Base-by-base conservation (phyloP, 805 yeast species). In the Ogataea pini region DNA sequence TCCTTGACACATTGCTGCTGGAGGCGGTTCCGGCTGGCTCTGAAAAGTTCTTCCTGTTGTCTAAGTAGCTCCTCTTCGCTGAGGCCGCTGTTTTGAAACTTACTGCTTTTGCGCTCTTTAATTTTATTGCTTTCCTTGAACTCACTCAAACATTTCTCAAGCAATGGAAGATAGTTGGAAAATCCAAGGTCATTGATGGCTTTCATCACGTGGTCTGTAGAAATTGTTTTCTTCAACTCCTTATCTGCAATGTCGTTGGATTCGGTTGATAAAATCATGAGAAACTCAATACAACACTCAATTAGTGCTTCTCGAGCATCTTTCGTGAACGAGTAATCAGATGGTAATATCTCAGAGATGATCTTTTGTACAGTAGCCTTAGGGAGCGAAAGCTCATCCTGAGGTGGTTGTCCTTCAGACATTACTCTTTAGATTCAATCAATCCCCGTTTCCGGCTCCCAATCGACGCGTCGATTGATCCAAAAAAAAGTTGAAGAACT, bases 171-270 rank as follows among this genome's bases (percentile, higher is more conserved):
- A 65, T 92, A 94, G 50, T 88, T 90, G 24, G 77, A 77, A 67
- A 89, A 94, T 22, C 96, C 99, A 47, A 94, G 74, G 60, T 87
- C 96, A 52, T 80, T 83, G 38, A 94, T 71, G 0, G 98, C 97
- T 61, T 85, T 86, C 54, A 92, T 78, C 32, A 94, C 97, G 64
- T 94, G 99, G 65, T 94, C 99, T 1, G 96, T 86, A 0, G 97
- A 96, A 37, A 94, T 94, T 2, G 99, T 94, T 69, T 94, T 94
- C 68, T 94, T 94, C 46, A 95, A 83, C 64, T 94, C 99, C 59
- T 86, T 86, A 59, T 94, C 98, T 1, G 98, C 98, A 56, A 94
- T 90, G 53, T 94, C 98, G 60, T 92, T 91, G 47, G 92, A 85
- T 69, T 90, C 96, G 2, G 96, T 89, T 9, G 97, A 86, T 36